Evolutionary conservation across 352 stramenopile genomes (phyloP), one percentile per base, ranked within the genome.

Genomic region (Thraustotheca clavata): DNA sequence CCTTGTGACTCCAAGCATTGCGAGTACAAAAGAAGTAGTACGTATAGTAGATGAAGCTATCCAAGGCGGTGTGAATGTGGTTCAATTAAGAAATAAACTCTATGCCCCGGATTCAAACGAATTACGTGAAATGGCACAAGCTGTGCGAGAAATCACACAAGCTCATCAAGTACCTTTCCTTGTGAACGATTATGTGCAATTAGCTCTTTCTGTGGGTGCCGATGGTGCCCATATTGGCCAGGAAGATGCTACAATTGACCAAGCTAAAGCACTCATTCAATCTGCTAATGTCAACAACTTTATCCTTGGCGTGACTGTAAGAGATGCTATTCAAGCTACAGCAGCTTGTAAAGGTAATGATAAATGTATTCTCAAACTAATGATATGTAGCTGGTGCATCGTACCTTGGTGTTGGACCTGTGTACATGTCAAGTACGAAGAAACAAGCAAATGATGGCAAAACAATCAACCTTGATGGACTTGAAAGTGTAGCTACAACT

Each of bases 211-310:
- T 60, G 68, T 84, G 8, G 67, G 71, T 12, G 77, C 77, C 0
- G 77, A 86, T 35, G 77, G 77, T 0, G 71, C 81, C 12, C 77
- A 86, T 46, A 69, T 86, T n/a, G 77, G 77, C 0, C 77, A 86
- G 59, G 71, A 70, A 9, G 77, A 86, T 40, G 35, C 63, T 3
- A 59, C 65, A 4, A 39, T 76, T 14, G 67, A 18, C 67, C 33
- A 54, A 63, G 29, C 50, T 77, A 39, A 55, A 62, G 35, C 27
- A 65, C n/a, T 59, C 7, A 20, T 65, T n/a, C 41, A 2, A 2
- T 18, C 54, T 6, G 31, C 43, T 4, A 9, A 20, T 14, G 32
- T 36, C 8, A 9, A 16, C 31, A 67, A 78, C 20, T 73, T 86
- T 27, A 71, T 83, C 48, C 63, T 86, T 16, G 77, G 77, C 18